These are phyloP conservation scores for Aspergillus cavernicola DNA, from an alignment of 495 filamentous ascomycete species.

Conservation along the genomic window DNA sequence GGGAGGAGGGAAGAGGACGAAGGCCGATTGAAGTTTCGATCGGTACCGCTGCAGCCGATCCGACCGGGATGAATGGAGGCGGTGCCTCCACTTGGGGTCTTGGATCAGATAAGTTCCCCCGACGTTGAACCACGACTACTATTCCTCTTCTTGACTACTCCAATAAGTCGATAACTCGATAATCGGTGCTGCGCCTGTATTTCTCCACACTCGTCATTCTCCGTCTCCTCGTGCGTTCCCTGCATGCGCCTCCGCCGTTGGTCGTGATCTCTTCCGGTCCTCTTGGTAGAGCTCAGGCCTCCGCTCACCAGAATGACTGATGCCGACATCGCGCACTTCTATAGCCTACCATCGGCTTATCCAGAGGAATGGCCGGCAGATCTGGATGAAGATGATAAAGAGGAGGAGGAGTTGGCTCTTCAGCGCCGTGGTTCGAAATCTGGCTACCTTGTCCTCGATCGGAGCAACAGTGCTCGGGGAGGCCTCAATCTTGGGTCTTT, in stretches of 20 bases:
- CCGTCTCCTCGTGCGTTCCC: conserved; percentile 4
- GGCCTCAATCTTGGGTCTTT: conserved; percentile 66
- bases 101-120: conserved; percentile 1
- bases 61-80: conserved; percentile 26
- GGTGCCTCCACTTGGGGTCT: conserved; percentile 8
- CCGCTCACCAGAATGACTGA: conserved; percentile 51
- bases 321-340: conserved; percentile 77
- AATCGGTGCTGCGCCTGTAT: neutral
- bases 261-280: neutral
- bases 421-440: conserved; percentile 57
- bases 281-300: conserved; percentile 9
- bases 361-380: conserved; percentile 85
- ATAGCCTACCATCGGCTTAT: conserved; percentile 75
- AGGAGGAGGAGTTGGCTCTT: conserved; percentile 62
- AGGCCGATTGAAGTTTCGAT: conserved; percentile 23
- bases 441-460: conserved; percentile 78
- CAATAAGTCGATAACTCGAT: conserved; percentile 8
- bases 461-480: conserved; percentile 61
- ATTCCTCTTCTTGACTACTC: too few relatives aligned
- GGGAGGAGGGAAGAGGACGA: conserved; percentile 20
- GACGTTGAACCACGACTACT: conserved; percentile 18
- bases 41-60: conserved; percentile 38
- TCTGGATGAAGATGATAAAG: conserved; percentile 67
- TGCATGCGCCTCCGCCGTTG: conserved; percentile 14
- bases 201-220: conserved; percentile 5